Percentiles rank a stretch among this genome's conserved stretches.
Evolutionary conservation across 2,329 filamentous ascomycete species (phyloP).

Genomic region (Ceratocystis cubensis): DNA sequence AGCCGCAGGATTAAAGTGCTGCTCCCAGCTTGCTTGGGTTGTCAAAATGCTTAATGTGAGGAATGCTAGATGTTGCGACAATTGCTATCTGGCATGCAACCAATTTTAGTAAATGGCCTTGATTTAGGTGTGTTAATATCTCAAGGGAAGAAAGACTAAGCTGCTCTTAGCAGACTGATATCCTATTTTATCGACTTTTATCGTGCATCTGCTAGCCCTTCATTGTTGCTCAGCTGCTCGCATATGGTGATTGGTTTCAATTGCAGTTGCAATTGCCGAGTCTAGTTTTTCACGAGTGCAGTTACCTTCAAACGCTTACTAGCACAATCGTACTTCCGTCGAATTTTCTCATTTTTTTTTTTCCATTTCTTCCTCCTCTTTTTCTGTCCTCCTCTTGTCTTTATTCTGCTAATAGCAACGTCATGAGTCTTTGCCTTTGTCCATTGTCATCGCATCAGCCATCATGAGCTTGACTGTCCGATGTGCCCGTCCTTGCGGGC

Average conservation of each 20-base stretch:
- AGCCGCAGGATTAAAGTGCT: not conserved
- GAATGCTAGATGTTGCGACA: not conserved
- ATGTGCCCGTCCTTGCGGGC: constrained; percentile 10
- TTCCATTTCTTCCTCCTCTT: not conserved
- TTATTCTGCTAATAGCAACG: not conserved
- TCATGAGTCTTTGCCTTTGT: constrained; percentile 5
- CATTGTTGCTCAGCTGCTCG: not conserved
- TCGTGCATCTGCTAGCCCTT: not conserved
- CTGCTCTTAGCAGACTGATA: not conserved
- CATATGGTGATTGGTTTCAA: not conserved
- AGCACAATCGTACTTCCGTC: not conserved
- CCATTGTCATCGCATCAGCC: not conserved
- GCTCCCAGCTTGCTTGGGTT: too few species aligned
- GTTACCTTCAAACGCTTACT: not conserved
- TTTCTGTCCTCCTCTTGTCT: not conserved
- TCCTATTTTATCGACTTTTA: not conserved
- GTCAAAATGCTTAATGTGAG: not conserved
- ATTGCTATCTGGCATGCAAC: not conserved
- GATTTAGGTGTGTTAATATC: not conserved
- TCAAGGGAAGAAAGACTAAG: not conserved
- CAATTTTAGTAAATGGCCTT: not conserved
- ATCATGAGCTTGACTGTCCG: constrained; percentile 19
- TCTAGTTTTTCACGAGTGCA: not conserved
- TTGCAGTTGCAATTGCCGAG: constrained; percentile 1
- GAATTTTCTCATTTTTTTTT: not conserved